phyloP scores from a whole-genome alignment of 2,329 filamentous ascomycete species.

The Aspergillus sp. region DNA sequence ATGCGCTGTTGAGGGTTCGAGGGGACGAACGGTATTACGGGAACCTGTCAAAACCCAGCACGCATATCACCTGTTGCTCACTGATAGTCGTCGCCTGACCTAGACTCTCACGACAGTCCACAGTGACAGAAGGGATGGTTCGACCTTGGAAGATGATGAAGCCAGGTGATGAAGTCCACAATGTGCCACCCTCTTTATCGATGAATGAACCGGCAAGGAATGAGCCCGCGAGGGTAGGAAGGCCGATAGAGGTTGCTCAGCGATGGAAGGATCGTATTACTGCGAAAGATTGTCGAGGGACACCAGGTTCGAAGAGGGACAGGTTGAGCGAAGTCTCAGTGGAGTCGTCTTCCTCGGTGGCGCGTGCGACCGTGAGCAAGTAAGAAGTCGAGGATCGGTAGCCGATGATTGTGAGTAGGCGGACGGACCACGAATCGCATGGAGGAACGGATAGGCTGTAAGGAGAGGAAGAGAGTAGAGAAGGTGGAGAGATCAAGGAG shows the following conservation, averaged over 20 bases:
- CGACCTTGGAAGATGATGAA: neutral
- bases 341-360: slow-evolving; percentile 20
- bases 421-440: slow-evolving; percentile 27
- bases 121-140: neutral
- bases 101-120: neutral
- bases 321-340: slow-evolving; percentile 9
- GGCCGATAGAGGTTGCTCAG: neutral
- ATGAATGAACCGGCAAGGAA: neutral
- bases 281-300: neutral
- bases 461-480: neutral
- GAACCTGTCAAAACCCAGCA: slow-evolving; percentile 23
- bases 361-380: slow-evolving; percentile 29
- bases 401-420: slow-evolving; percentile 21
- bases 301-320: neutral
- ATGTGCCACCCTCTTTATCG: neutral
- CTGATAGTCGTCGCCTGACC: slow-evolving; percentile 5
- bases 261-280: neutral
- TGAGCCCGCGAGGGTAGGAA: neutral
- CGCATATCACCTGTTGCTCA: slow-evolving; percentile 24
- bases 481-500: slow-evolving; percentile 4
- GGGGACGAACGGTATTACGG: slow-evolving; percentile 16
- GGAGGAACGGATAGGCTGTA: slow-evolving; percentile 13
- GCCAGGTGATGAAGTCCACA: neutral
- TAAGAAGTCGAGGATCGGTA: slow-evolving; percentile 25
- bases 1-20: slow-evolving; percentile 24